Conservation (phyloP, 306 rosid species). For the Gastrolobium villosum region DNA sequence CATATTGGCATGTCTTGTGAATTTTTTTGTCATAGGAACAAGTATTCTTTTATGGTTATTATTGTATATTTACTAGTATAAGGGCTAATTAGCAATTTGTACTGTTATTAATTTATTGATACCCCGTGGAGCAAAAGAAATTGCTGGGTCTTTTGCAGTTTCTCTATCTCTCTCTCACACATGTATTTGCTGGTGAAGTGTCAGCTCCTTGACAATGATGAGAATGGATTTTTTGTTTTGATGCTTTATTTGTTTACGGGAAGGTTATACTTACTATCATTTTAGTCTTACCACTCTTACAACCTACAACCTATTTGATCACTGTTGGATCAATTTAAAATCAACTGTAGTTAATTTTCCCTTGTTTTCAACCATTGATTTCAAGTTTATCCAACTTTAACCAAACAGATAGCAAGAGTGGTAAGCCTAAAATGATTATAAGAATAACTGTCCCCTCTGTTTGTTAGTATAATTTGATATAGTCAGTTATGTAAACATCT, state of each 20-base stretch:
- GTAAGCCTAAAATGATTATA: too few species aligned
- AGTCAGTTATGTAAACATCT: slow-evolving; percentile 1
- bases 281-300: too few species aligned
- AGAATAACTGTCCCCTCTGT: background rate
- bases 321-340: too few species aligned
- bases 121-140: background rate
- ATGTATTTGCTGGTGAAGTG: background rate
- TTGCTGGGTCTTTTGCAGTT: background rate
- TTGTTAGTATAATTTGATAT: background rate
- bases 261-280: too few species aligned
- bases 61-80: background rate
- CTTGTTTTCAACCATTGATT: too few species aligned
- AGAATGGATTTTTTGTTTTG: background rate
- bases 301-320: too few species aligned
- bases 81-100: background rate
- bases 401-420: too few species aligned
- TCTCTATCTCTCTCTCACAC: too few species aligned
- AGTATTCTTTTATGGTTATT: background rate
- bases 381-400: too few species aligned
- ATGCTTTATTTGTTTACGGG: background rate
- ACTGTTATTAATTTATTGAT: background rate
- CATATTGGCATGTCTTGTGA: background rate
- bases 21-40: background rate
- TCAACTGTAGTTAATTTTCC: too few species aligned
- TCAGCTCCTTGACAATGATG: background rate